These are phyloP conservation scores for Hapsidospora chrysogenum DNA, from an alignment of 495 filamentous ascomycete species.

Conservation along the genomic window DNA sequence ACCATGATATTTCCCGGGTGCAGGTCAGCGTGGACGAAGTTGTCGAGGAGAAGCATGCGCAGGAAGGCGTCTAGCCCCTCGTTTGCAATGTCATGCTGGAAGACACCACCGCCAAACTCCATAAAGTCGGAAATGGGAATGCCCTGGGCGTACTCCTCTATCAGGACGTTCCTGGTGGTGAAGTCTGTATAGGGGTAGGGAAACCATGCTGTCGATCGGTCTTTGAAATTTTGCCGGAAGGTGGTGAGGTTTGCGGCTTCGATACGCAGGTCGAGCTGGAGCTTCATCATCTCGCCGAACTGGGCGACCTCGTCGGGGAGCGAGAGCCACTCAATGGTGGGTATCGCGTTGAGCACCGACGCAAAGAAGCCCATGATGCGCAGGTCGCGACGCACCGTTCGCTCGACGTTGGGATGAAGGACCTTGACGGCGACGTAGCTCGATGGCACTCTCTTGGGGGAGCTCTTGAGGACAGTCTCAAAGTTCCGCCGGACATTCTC, in stretches of 20 bases:
- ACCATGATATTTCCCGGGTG: slow-evolving; percentile 99
- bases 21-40: slow-evolving; percentile 96
- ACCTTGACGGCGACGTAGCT: slow-evolving; percentile 95
- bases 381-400: slow-evolving; percentile 73
- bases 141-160: slow-evolving; percentile 92
- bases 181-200: slow-evolving; percentile 86
- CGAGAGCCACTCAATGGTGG: slow-evolving; percentile 95
- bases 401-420: slow-evolving; percentile 80
- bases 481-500: slow-evolving; percentile 65
- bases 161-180: slow-evolving; percentile 76
- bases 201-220: slow-evolving; percentile 85
- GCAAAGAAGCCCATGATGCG: slow-evolving; percentile 93
- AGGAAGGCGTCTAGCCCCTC: slow-evolving; percentile 97
- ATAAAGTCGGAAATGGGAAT: slow-evolving; percentile 84
- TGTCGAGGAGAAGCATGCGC: slow-evolving; percentile 93
- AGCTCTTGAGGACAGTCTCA: slow-evolving; percentile 69
- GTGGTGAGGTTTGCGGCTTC: slow-evolving; percentile 77
- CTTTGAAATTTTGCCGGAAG: slow-evolving; percentile 83
- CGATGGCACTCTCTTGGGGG: slow-evolving; percentile 71
- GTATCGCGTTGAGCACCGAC: slow-evolving; percentile 63
- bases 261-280: slow-evolving; percentile 90
- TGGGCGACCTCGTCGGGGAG: slow-evolving; percentile 87
- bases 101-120: slow-evolving; percentile 78
- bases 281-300: slow-evolving; percentile 96
- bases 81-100: slow-evolving; percentile 84